These are phyloP conservation scores for Chytriomyces sp. DNA, from an alignment of 192 early-diverging fungal species.

Conservation along the genomic window DNA sequence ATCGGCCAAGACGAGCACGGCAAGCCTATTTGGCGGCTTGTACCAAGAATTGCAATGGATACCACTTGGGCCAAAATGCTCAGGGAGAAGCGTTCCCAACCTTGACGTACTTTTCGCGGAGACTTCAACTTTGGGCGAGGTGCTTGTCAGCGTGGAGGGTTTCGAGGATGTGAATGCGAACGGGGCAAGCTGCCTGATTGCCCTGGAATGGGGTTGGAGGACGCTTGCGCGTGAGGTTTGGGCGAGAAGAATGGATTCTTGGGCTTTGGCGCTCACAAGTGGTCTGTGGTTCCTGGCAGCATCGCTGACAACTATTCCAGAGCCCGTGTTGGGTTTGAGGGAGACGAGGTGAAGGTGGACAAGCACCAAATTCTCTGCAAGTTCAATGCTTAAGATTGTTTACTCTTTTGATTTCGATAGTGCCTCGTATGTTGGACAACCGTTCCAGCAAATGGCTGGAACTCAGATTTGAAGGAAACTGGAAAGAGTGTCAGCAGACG, in stretches of 20 bases:
- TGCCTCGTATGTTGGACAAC: no score
- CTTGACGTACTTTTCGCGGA: not conserved
- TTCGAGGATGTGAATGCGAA: not conserved
- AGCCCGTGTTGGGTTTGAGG: not conserved
- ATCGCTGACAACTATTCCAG: not conserved
- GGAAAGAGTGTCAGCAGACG: no score
- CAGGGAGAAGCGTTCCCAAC: not conserved
- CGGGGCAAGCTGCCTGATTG: not conserved
- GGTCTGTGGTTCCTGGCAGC: not conserved
- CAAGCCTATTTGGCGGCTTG: slow-evolving; percentile 14
- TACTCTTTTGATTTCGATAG: no score
- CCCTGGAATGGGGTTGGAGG: not conserved
- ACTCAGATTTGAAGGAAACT: no score
- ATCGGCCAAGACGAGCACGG: slow-evolving; percentile 21
- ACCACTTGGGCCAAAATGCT: not conserved
- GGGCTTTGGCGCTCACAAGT: not conserved
- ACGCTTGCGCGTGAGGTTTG: not conserved
- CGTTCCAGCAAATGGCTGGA: no score
- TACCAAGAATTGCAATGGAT: not conserved
- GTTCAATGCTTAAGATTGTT: no score
- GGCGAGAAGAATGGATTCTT: slow-evolving; percentile 1
- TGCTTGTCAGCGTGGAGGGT: not conserved
- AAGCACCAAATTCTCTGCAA: slow-evolving; percentile 21
- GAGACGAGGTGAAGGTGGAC: slow-evolving; percentile 2
- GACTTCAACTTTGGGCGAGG: slow-evolving; percentile 2